phyloP scores from a whole-genome alignment of 805 yeast species.

The Lachancea sp. region DNA sequence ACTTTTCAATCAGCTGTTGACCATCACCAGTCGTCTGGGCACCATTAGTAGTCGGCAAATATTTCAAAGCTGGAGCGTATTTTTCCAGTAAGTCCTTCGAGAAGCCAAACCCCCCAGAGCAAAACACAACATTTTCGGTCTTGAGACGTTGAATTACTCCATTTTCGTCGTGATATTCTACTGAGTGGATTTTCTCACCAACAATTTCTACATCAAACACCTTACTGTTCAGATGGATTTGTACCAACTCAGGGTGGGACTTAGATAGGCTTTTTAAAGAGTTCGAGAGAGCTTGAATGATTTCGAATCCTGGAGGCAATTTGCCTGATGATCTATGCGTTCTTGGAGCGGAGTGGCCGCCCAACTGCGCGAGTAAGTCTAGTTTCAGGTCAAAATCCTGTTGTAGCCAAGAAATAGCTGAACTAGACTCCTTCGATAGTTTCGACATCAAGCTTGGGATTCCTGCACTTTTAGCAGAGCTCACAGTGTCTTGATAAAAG shows the following conservation, averaged over 20 bases:
- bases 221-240: constrained; percentile 37
- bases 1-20: constrained; percentile 40
- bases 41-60: constrained; percentile 52
- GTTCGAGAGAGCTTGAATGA: constrained; percentile 41
- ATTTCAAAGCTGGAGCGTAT: constrained; percentile 41
- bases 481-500: constrained; percentile 60
- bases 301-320: constrained; percentile 56
- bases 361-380: constrained; percentile 64
- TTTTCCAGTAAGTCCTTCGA: constrained; percentile 35
- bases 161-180: constrained; percentile 35
- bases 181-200: constrained; percentile 35
- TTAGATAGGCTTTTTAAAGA: constrained; percentile 33
- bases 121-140: constrained; percentile 39
- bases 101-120: constrained; percentile 54
- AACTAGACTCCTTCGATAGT: constrained; percentile 53
- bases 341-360: constrained; percentile 76
- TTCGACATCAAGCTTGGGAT: constrained; percentile 52
- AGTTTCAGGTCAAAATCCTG: constrained; percentile 55
- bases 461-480: constrained; percentile 58
- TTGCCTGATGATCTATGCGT: constrained; percentile 69
- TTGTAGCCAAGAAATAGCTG: constrained; percentile 71
- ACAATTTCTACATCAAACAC: constrained; percentile 32
- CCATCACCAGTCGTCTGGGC: constrained; percentile 55
- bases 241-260: constrained; percentile 26
- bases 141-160: constrained; percentile 22